Base-by-base conservation (phyloP, 768 basidiomycete species). In the Neoboletus magnificus region DNA sequence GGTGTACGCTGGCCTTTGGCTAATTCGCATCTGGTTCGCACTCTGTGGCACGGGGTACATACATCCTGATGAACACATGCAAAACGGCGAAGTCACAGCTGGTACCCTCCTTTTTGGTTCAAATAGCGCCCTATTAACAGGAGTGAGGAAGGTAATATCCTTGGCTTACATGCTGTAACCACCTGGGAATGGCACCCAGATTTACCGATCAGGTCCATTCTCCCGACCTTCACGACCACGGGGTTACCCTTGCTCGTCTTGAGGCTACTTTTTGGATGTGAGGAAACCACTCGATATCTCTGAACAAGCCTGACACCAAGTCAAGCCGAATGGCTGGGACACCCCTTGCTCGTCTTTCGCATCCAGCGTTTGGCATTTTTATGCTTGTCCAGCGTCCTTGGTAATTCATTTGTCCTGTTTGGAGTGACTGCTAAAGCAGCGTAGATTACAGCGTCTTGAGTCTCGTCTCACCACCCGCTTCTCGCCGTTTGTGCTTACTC, bases 51-150 rank as follows among this genome's bases (percentile, higher is more conserved):
- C 63, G 8, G 74, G 68, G 1, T 76, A 76, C 52, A 76, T 76
- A 36, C 75, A 76, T 51, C 75, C 75, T 10, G 75, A 76, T 53
- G 75, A 76, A 60, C 64, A 74, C 54, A 73, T 76, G 60, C 75
- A 76, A 61, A 75, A 72, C 57, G 75, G 72, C 33, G 75, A 76
- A 58, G 60, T 71, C 20, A 68, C 64, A 13, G 71, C 74, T 50
- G 75, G 75, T 74, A 57, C 48, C 48, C 48, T 57, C 40, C 16
- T 40, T 54, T 54, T 42, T 43, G 48, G 32, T 30, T 42, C 40
- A 30, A 39, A n/a, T 54, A 11, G 4, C 48, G 33, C 33, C 45
- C 10, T 37, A 53, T 61, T 61, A 50, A 54, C 47, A n/a, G 10
- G 32, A 22, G 48, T 52, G 49, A 32, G 36, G 22, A 64, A 75